phyloP scores from a whole-genome alignment of 768 basidiomycete species.

The Russula dissimulans region DNA sequence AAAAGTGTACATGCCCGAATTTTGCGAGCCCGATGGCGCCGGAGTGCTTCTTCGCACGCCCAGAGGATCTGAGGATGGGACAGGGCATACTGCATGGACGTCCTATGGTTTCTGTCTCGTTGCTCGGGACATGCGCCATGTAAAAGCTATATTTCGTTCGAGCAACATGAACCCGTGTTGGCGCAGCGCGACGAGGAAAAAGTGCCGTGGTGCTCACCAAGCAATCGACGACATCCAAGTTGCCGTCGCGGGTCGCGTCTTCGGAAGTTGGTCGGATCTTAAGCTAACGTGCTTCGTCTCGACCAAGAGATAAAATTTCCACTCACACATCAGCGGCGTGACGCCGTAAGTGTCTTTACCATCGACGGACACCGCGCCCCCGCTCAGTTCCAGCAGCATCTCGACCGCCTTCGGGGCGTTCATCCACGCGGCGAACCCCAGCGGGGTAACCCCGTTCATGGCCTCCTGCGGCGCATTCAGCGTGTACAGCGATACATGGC shows the following conservation, averaged over 20 bases:
- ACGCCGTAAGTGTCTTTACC: conserved; percentile 68
- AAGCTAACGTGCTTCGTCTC: not conserved
- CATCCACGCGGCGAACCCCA: conserved; percentile 74
- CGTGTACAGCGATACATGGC: conserved; percentile 54
- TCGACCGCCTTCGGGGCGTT: conserved; percentile 53
- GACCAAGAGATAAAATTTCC: conserved; percentile 23
- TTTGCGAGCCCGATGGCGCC: conserved; percentile 52
- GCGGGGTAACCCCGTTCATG: conserved; percentile 65
- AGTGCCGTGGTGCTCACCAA: conserved; percentile 39
- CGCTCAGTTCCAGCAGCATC: conserved; percentile 53
- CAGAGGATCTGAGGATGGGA: conserved; percentile 55
- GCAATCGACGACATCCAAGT: conserved; percentile 52
- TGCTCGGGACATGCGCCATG: conserved; percentile 68
- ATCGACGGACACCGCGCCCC: conserved; percentile 57
- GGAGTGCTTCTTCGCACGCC: conserved; percentile 59
- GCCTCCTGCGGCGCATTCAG: conserved; percentile 66
- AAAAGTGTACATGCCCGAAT: conserved; percentile 36
- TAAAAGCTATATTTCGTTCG: conserved; percentile 36
- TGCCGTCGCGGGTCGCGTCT: conserved; percentile 75
- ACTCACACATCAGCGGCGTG: conserved; percentile 75
- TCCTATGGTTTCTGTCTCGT: conserved; percentile 61
- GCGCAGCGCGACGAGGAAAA: not conserved
- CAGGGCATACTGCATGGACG: conserved; percentile 61
- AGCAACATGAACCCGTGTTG: not conserved
- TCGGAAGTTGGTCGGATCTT: conserved; percentile 9